A percentile compares a stretch with the other conserved stretches of the same genome.
phyloP scores from a whole-genome alignment of 495 filamentous ascomycete species.

The Aspergillus leporis region DNA sequence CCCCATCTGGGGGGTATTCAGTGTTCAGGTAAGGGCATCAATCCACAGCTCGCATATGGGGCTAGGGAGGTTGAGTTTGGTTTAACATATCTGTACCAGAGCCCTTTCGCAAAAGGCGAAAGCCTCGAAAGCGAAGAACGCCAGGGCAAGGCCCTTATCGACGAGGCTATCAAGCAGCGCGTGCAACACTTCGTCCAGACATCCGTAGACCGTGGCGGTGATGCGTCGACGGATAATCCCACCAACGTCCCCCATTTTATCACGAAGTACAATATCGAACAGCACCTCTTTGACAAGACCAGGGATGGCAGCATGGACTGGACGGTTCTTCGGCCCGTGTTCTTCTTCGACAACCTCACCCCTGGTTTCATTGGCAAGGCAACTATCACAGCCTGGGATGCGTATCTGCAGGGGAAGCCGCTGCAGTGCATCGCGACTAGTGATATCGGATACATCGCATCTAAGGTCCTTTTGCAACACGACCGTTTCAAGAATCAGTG shows the following conservation, averaged over 20 bases:
- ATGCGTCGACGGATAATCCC: conserved; percentile 51
- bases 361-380: conserved; percentile 59
- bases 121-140: conserved; percentile 32
- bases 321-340: conserved; percentile 61
- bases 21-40: conserved; percentile 35
- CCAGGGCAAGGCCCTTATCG: conserved; percentile 63
- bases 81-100: neutral
- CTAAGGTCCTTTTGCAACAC: conserved; percentile 55
- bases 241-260: conserved; percentile 63
- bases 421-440: conserved; percentile 56
- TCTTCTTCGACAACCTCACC: conserved; percentile 67
- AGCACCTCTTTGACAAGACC: conserved; percentile 51
- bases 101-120: conserved; percentile 26
- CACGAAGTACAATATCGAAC: conserved; percentile 64
- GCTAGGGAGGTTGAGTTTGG: no score
- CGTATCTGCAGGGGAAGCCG: conserved; percentile 46
- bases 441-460: conserved; percentile 66
- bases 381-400: conserved; percentile 52
- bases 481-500: conserved; percentile 42
- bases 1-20: conserved; percentile 55
- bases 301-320: conserved; percentile 48
- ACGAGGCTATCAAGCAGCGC: conserved; percentile 54
- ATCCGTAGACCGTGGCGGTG: conserved; percentile 67
- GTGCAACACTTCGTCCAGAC: conserved; percentile 65
- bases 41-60: neutral